Evolutionary conservation across 2,329 filamentous ascomycete species (phyloP), one percentile per base, ranked within the genome.

Genomic region (Cryphonectria japonica): DNA sequence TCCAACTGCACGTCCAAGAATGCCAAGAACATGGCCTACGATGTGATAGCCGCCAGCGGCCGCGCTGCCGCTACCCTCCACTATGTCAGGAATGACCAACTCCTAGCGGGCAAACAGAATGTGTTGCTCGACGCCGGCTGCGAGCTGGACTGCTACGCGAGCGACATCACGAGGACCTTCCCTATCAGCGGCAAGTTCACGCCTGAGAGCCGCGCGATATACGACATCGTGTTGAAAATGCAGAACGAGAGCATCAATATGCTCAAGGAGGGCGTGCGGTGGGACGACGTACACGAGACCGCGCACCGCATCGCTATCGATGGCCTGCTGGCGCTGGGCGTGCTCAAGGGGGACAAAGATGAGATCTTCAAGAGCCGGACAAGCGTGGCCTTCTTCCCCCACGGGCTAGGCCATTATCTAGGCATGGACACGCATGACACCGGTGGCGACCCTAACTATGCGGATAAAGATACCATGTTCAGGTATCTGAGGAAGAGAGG

Each of bases 361-460:
- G 94, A 94, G 75, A 92, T 98, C 34, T 88, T 97, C 72, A 87
- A 89, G 75, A 89, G 88, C 60, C 87, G 94, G 69, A 93, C 94
- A n/a, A 95, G 92, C 77, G 90, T 92, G 34, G 95, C 94, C 1
- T 98, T 98, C 84, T 93, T 97, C 78, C 95, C 72, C 8, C 72
- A 73, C 66, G 72, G 72, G 0, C 70, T 73, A 8, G 95, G 95
- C 0, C 95, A 98, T 81, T 95, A 97, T 79, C 84, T 98, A 13
- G 95, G 95, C 73, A 91, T 98, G 87, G 95, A 98, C 79, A 97
- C 94, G 1, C 95, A 98, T 79, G 95, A 98, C 78, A 92, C 90
- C 0, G 92, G 92, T 72, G 93, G 93, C 32, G 90, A 94, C 79
- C 85, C 92, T 50, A 92, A 95, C 80, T 93, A 93, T 76, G 85